Evolutionary conservation across 148 eudicot genomes (phyloP), one percentile per base, ranked within the genome.

Genomic region (Persicaria tinctoria): DNA sequence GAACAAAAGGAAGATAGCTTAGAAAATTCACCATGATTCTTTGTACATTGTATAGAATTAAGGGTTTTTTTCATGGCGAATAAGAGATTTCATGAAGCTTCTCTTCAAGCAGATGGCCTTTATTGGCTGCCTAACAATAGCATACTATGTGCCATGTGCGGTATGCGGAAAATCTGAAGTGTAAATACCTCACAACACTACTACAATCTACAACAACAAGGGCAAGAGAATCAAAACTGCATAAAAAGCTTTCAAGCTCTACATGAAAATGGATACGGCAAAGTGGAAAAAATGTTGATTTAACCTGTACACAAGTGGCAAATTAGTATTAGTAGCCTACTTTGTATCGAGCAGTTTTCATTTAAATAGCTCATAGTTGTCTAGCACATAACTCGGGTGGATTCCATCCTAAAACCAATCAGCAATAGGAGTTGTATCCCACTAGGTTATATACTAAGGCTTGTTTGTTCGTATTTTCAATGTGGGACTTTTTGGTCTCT

Each of bases 31-130:
- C 97, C 86, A 77, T 87, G 91, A 79, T 63, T 80, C 59, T 41
- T 51, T 69, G 95, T 87, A 94, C 97, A 92, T 20, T 85, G 88
- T 27, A 92, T 77, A 47, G 82, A 81, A 80, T 88, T 92, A 51
- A 90, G 91, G 95, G 74, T 79, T 88, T 92, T 32, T 32, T 6
- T 79, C 68, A 53, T 89, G 97, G 51, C 95, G 90, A 73, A 32
- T 74, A 72, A 92, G 90, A 78, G 76, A 63, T 81, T 50, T 79
- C 80, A 32, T 87, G 82, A 4, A 78, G 74, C 57, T 81, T 81
- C 13, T 53, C 68, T 57, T 62, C 62, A 57, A 66, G 70, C 10
- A 62, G 55, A 27, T 32, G 51, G 17, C 64, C 79, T 53, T 80
- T 32, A 32, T 78, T 9, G 57, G n/a, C 48, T 77, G 72, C 82